Evolutionary conservation across 345 rosid genomes (phyloP).

Genomic region (Alliaria petiolata): DNA sequence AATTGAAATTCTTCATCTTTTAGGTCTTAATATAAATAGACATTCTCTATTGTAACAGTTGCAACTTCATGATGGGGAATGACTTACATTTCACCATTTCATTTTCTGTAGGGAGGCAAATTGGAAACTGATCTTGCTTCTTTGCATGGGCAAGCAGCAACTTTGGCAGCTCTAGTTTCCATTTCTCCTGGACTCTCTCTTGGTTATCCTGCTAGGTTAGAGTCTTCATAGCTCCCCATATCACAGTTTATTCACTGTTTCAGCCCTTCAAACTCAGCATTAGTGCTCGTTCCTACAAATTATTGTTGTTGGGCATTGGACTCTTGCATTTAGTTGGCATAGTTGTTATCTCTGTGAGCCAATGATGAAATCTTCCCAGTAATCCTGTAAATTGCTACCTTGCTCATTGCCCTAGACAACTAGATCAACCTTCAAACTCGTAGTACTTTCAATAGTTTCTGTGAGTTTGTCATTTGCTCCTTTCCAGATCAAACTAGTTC

Average conservation of each 20-base stretch:
- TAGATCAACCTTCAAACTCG: conserved; percentile 11
- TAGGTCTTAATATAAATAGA: neutral
- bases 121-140: conserved; percentile 68
- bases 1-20: neutral
- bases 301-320: neutral
- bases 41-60: neutral
- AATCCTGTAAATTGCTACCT: conserved; percentile 6
- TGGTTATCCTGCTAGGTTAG: conserved; percentile 91
- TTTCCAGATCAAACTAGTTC: conserved; percentile 5
- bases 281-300: neutral
- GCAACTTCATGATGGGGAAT: neutral
- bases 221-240: conserved; percentile 5
- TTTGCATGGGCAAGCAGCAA: conserved; percentile 91
- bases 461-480: conserved; percentile 15
- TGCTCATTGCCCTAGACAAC: conserved; percentile 2
- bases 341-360: neutral
- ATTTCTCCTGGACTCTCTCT: conserved; percentile 83
- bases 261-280: neutral
- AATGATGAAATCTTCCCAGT: neutral
- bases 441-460: conserved; percentile 15
- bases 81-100: neutral
- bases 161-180: conserved; percentile 82
- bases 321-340: conserved; percentile 5
- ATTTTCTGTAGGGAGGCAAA: conserved; percentile 57
- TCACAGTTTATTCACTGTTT: conserved; percentile 9